Evolutionary conservation across 2,329 filamentous ascomycete genomes (phyloP).

Genomic region (Colletotrichum plurivorum): DNA sequence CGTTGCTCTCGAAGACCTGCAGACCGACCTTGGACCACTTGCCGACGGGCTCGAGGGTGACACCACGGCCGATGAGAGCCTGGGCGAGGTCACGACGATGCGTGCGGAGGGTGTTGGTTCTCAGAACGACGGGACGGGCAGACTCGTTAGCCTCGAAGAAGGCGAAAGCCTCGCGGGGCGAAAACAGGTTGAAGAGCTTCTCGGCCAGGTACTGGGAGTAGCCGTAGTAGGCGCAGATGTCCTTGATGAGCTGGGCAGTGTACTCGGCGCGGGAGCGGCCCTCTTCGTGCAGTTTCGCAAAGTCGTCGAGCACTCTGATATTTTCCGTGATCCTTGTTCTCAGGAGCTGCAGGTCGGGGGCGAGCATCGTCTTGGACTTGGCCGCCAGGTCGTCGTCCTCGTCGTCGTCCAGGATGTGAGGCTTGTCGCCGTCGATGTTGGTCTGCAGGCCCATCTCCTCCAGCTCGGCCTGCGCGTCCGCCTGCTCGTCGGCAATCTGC

Average conservation of each 20-base stretch:
- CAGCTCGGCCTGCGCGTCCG: slow-evolving; percentile 87
- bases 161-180: slow-evolving; percentile 92
- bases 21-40: slow-evolving; percentile 99
- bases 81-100: slow-evolving; percentile 87
- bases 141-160: slow-evolving; percentile 99
- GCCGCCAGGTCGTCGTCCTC: slow-evolving; percentile 72
- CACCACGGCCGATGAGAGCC: slow-evolving; percentile 93
- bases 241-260: slow-evolving; percentile 86
- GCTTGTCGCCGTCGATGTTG: slow-evolving; percentile 86
- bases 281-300: slow-evolving; percentile 84
- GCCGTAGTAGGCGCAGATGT: slow-evolving; percentile 96
- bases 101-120: slow-evolving; percentile 93
- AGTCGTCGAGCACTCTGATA: slow-evolving; percentile 90
- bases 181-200: slow-evolving; percentile 94
- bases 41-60: slow-evolving; percentile 95
- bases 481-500: slow-evolving; percentile 82
- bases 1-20: slow-evolving; percentile 92
- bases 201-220: slow-evolving; percentile 96
- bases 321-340: slow-evolving; percentile 93
- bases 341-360: slow-evolving; percentile 91
- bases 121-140: slow-evolving; percentile 91
- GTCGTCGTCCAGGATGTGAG: slow-evolving; percentile 74
- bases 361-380: slow-evolving; percentile 76
- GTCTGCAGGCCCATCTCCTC: slow-evolving; percentile 90
- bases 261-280: slow-evolving; percentile 91